Conservation (phyloP, 495 filamentous ascomycete genomes). For the Trichoderma virens region DNA sequence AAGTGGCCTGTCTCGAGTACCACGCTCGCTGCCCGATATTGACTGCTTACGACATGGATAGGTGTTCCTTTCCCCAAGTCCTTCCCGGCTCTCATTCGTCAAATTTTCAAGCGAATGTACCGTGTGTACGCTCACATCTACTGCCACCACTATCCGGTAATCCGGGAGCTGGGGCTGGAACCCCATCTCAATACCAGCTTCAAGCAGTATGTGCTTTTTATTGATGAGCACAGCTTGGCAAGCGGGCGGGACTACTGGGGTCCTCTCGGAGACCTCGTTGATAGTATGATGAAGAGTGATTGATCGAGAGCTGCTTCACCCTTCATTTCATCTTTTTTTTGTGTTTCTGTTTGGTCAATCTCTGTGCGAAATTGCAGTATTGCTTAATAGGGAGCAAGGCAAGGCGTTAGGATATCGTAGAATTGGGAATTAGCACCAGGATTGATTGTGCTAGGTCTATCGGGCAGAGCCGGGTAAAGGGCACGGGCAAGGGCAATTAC, state of each 20-base stretch:
- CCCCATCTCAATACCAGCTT: constrained; percentile 98
- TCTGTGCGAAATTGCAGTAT: neutral
- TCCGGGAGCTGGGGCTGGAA: constrained; percentile 90
- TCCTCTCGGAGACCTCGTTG: constrained; percentile 90
- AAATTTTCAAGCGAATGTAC: constrained; percentile 97
- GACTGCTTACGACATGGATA: constrained; percentile 22
- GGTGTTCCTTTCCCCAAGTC: constrained; percentile 93
- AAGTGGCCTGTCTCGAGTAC: constrained; percentile 15
- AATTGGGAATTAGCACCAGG: constrained; percentile 2
- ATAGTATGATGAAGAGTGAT: constrained; percentile 93
- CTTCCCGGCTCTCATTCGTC: constrained; percentile 76
- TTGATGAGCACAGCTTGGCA: constrained; percentile 82
- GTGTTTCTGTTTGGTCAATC: neutral
- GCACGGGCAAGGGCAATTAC: neutral
- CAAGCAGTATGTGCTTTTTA: constrained; percentile 98
- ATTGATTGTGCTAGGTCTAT: neutral
- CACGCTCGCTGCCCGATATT: neutral
- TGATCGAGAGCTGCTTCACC: constrained; percentile 27
- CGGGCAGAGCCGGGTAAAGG: constrained; percentile 3
- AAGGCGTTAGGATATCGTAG: constrained; percentile 5
- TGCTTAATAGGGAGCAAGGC: constrained; percentile 4
- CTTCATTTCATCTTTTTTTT: neutral
- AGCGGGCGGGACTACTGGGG: constrained; percentile 97
- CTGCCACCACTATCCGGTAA: constrained; percentile 97
- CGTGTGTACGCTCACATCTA: constrained; percentile 99